Evolutionary conservation across 2,329 filamentous ascomycete genomes (phyloP).

Genomic region (Rhynchosporium graminicola): DNA sequence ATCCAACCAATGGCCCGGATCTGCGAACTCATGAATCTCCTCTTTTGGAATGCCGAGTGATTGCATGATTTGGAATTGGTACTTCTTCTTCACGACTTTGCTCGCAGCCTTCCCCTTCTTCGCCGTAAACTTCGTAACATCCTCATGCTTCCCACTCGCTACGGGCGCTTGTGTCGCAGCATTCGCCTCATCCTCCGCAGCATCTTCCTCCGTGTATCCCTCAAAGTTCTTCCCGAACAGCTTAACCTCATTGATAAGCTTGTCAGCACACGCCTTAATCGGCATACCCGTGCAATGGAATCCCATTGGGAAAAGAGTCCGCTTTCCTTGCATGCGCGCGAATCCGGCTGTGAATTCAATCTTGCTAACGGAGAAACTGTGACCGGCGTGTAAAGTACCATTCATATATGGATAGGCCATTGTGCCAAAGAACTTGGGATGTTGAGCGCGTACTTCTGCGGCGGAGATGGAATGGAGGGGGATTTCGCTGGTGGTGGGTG

Average conservation of each 20-base stretch:
- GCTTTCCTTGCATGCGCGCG: slow-evolving; percentile 87
- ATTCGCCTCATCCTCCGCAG: slow-evolving; percentile 51
- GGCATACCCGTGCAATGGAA: slow-evolving; percentile 98
- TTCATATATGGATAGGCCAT: slow-evolving; percentile 85
- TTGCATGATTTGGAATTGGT: slow-evolving; percentile 94
- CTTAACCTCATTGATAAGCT: slow-evolving; percentile 85
- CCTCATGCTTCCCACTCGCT: slow-evolving; percentile 70
- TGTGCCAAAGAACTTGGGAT: slow-evolving; percentile 89
- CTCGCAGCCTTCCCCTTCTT: slow-evolving; percentile 91
- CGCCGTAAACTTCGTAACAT: slow-evolving; percentile 86
- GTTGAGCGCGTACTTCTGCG: slow-evolving; percentile 73
- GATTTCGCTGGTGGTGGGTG: slow-evolving; percentile 76
- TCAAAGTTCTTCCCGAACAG: slow-evolving; percentile 88
- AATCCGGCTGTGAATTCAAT: slow-evolving; percentile 90
- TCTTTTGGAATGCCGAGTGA: slow-evolving; percentile 83
- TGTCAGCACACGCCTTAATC: slow-evolving; percentile 96
- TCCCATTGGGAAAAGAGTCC: slow-evolving; percentile 83
- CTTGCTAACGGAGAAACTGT: slow-evolving; percentile 89
- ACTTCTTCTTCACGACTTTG: slow-evolving; percentile 91
- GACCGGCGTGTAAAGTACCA: slow-evolving; percentile 84
- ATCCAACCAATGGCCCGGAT: slow-evolving; percentile 88
- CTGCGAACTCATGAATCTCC: slow-evolving; percentile 91
- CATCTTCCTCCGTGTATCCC: slow-evolving; percentile 65
- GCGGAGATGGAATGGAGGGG: slow-evolving; percentile 73
- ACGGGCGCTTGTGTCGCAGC: slow-evolving; percentile 53